Evolutionary conservation across 495 filamentous ascomycete species (phyloP), one percentile per base, ranked within the genome.

Genomic region (Xylaria flabelliformis): DNA sequence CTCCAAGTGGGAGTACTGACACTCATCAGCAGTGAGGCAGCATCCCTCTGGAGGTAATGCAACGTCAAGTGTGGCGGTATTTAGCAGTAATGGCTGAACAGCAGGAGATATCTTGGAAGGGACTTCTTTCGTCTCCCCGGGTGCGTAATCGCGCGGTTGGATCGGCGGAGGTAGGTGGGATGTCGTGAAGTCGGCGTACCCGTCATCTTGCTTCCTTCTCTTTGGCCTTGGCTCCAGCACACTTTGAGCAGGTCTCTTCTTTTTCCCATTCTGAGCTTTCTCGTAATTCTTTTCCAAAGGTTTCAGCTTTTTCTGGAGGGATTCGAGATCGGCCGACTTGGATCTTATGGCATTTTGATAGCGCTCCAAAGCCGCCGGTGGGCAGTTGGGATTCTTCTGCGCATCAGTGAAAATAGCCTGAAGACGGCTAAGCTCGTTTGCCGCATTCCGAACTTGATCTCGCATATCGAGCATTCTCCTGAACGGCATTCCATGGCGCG

Each of bases 61-160:
- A 17, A 69, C 29, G 7, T 69, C 67, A 10, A 61, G 67, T 7
- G 67, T 59, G 24, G 24, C 67, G 19, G 67, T 61, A 17, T 69
- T 69, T 3, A 48, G 58, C 29, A 61, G 8, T 13, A 53, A 12
- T 24, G 6, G 0, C 24, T 55, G 51, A 41, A 48, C 19, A 61
- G 19, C 26, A 48, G 55, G 53, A 21, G 39, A 36, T 61, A 6
- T 29, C 19, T 29, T 9, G 1, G 39, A 10, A 29, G 51, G 6
- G 15, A 17, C 32, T 36, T 34, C 4, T n/a, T 36, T 13, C 5
- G 17, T 39, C 32, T 58, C 66, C 12, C 1, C 9, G 0, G 3
- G 24, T 24, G 51, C 58, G 46, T 41, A 17, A 12, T 12, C 1
- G 26, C 17, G 9, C 21, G 13, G 4, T 42, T 8, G 19, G 42